Percentiles rank a stretch among this genome's conserved stretches.
Evolutionary conservation across 768 basidiomycete species (phyloP).

Genomic region (Ramaria sp.): DNA sequence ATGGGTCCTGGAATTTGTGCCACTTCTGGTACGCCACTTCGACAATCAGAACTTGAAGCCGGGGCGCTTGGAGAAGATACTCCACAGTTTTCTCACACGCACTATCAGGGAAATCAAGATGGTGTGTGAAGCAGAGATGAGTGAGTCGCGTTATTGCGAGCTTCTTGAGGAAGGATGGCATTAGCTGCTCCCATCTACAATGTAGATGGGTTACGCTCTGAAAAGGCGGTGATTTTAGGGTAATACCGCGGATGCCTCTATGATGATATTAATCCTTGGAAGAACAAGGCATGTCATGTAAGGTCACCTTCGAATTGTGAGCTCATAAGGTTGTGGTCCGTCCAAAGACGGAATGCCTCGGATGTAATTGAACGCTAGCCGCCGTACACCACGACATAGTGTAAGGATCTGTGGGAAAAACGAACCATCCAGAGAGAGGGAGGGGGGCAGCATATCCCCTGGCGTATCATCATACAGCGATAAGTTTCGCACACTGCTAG

Average conservation of each 20-base stretch:
- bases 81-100: neutral
- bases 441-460: neutral
- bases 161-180: neutral
- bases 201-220: neutral
- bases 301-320: neutral
- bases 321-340: neutral
- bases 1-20: neutral
- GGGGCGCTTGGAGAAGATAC: neutral
- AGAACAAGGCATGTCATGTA: neutral
- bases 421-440: neutral
- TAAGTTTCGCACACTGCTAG: neutral
- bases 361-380: conserved; percentile 2
- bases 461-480: neutral
- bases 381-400: neutral
- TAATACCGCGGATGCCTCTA: conserved; percentile 1
- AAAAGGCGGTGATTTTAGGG: neutral
- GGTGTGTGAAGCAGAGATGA: conserved; percentile 8
- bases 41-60: conserved; percentile 3
- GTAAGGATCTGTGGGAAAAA: neutral
- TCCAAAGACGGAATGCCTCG: conserved; percentile 4
- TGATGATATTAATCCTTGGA: neutral
- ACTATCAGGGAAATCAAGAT: neutral
- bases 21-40: conserved; percentile 2
- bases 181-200: conserved; percentile 6
- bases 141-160: conserved; percentile 1